These are phyloP conservation scores for Anthracocystis setariae DNA, from an alignment of 1,284 basidiomycete genomes.

Conservation along the genomic window DNA sequence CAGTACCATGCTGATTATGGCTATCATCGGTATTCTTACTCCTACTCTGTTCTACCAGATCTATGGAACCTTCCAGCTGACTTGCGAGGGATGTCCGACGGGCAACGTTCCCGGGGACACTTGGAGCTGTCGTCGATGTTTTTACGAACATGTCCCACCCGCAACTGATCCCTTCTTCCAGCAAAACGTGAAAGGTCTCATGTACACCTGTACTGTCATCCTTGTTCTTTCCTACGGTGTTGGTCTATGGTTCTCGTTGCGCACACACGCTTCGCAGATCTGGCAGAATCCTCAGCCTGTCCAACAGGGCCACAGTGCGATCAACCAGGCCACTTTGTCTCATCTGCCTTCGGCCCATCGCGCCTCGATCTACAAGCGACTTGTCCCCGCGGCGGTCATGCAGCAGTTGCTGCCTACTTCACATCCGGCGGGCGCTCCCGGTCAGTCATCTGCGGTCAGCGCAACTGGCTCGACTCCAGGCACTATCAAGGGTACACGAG, in stretches of 20 bases:
- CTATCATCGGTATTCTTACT: constrained; percentile 93
- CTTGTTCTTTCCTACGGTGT: constrained; percentile 93
- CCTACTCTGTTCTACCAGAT: constrained; percentile 99
- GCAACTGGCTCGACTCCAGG: constrained; percentile 22
- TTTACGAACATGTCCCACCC: constrained; percentile 93
- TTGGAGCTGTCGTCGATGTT: constrained; percentile 91
- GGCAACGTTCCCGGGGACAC: constrained; percentile 43
- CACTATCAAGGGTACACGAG: constrained; percentile 26
- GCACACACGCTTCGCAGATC: constrained; percentile 97
- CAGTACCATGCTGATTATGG: constrained; percentile 99
- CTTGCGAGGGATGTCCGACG: constrained; percentile 87
- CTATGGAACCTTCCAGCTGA: constrained; percentile 96
- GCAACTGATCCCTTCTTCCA: constrained; percentile 95
- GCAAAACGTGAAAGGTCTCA: constrained; percentile 87
- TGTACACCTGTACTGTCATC: constrained; percentile 92
- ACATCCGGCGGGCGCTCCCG: constrained; percentile 24
- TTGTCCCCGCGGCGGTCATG: constrained; percentile 68
- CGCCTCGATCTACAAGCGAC: constrained; percentile 78
- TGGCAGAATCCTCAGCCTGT: constrained; percentile 83
- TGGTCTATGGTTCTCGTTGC: constrained; percentile 97
- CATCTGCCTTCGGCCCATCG: constrained; percentile 71
- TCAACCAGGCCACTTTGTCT: constrained; percentile 42
- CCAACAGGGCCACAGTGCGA: constrained; percentile 50
- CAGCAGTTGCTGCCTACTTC: constrained; percentile 60
- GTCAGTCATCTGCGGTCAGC: constrained; percentile 22